These are phyloP conservation scores for Debaryomycetaceae sp. DNA, from an alignment of 1,139 yeast genomes.

Conservation along the genomic window DNA sequence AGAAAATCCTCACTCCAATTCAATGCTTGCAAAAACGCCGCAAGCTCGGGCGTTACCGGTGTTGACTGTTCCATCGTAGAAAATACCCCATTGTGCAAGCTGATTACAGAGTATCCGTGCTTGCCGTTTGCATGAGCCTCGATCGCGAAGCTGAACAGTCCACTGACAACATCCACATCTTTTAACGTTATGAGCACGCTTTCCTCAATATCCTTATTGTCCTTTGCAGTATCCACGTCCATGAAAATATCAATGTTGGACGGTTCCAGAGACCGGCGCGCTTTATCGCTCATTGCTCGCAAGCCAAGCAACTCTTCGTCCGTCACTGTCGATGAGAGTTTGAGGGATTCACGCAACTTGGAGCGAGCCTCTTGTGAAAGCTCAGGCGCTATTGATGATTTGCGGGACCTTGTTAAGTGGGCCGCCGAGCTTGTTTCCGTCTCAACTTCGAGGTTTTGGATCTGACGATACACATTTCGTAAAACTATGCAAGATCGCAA, in stretches of 20 bases:
- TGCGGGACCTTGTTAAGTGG: background rate
- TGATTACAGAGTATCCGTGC: background rate
- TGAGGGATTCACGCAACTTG: conserved; percentile 25
- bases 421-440: background rate
- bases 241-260: background rate
- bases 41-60: background rate
- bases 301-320: conserved; percentile 31
- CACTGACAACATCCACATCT: background rate
- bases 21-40: conserved; percentile 14
- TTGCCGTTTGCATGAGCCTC: background rate
- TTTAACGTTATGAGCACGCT: background rate
- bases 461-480: conserved; percentile 9
- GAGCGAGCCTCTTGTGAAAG: conserved; percentile 14
- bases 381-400: conserved; percentile 3
- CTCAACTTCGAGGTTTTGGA: background rate
- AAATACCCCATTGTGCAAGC: background rate
- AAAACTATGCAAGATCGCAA: conserved; percentile 23
- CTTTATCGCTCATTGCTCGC: conserved; percentile 17
- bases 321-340: conserved; percentile 25
- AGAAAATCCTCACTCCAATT: conserved; percentile 24
- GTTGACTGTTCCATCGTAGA: background rate
- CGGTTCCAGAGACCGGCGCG: conserved; percentile 7
- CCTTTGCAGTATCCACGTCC: too few relatives aligned
- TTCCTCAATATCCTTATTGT: background rate
- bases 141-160: background rate